Base-by-base conservation (phyloP, 768 basidiomycete species). In the Calocera cornea region DNA sequence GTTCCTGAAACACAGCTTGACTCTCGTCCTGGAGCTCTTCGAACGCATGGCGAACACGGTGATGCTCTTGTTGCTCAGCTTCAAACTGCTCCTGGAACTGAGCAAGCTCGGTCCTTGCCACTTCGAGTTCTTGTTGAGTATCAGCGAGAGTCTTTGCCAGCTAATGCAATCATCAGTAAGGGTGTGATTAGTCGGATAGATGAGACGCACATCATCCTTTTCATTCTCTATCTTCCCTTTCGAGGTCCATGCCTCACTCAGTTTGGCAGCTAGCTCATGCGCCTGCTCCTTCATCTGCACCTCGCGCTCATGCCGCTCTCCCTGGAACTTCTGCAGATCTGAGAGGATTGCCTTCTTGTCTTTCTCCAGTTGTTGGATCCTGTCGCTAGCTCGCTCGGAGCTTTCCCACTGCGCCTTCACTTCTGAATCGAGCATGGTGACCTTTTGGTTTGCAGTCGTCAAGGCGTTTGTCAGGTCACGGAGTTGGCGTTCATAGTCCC, bases 321-420 rank as follows among this genome's bases (percentile, higher is more conserved):
- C 77, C 72, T 75, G 70, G 36, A 64, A 69, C 54, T 66, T 66
- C 41, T 70, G 66, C n/a, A 69, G 47, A 17, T 29, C 24, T 40
- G 17, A 24, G 5, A 66, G 44, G 19, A 64, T 50, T 24, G 68
- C 66, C 27, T 34, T 40, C n/a, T 70, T 66, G 34, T 68, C 67
- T 24, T 66, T 38, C n/a, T 66, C 49, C 27, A 72, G 68, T 0
- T 66, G 24, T 47, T 69, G 47, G 38, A 72, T 70, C 41, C 69
- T 78, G 70, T 86, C 85, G n/a, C 78, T 76, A 16, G 78, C 75
- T 68, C 78, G 78, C 76, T 88, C 87, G 8, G 87, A 84, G 67
- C 84, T 78, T 36, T 79, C 77, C 88, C 88, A 89, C 75, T 89
- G 88, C 11, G 84, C 83, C 71, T 89, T 86, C 34, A 89, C 74